Evolutionary conservation across 139 green algal species (phyloP), one percentile per base, ranked within the genome.

Genomic region (Closterium sp.): DNA sequence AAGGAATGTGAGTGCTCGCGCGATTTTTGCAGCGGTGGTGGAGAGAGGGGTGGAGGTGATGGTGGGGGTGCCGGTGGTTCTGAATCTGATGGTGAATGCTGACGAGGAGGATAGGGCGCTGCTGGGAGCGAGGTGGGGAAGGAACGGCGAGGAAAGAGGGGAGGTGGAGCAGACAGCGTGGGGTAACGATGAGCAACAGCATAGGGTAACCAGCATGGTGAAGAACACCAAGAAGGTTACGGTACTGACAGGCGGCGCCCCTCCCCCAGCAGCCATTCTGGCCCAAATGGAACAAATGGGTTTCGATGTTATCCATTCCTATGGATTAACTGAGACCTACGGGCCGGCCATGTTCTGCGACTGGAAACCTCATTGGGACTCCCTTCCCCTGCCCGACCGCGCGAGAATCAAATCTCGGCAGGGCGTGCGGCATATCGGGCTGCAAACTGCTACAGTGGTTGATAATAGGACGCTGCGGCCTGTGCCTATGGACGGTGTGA

Each of bases 401-500:
- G 89, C 42, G 24, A 87, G 34, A 34, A 79, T 91, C 34, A 91
- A 91, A 70, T 30, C 89, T 19, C 89, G 89, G 86, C 89, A 92
- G 86, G 91, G 91, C 31, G 91, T 93, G 34, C 85, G 38, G 13
- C 45, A 88, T 9, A 28, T 91, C 10, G 91, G 45, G 11, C 38
- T 93, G 31, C 32, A 88, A 28, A 89, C 31, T 24, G 45, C 92
- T 21, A 28, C 85, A 24, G 92, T 94, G 32, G 17, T 89, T 13
- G 92, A 94, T 31, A 70, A 31, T 11, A 28, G 87, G 34, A 89
- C 91, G 28, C 89, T 94, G 31, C 9, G 29, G 30, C 38, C 88
- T 31, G 92, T 94, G 30, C 92, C 89, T 27, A 24, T 31, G n/a
- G 92, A 94, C 32, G 88, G 92, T n/a, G 89, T 31, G 86, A 92